Evolutionary conservation across 2,329 filamentous ascomycete genomes (phyloP).

Genomic region (Verticillium albo-atrum): DNA sequence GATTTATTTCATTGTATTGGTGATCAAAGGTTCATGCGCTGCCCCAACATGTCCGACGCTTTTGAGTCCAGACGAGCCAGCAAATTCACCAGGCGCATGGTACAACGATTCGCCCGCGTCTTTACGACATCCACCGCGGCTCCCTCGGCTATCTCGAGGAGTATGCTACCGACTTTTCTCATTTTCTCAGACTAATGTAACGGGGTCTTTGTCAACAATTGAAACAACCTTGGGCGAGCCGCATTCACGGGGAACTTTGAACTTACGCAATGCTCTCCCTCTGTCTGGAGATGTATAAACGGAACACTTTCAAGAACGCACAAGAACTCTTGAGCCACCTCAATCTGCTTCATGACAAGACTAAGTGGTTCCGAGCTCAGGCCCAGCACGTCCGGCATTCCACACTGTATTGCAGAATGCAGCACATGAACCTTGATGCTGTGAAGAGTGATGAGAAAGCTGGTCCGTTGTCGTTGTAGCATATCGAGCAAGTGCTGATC

Average conservation of each 20-base stretch:
- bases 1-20: not conserved
- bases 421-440: slow-evolving; percentile 1
- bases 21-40: not conserved
- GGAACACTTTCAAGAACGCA: slow-evolving; percentile 1
- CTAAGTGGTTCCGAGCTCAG: not conserved
- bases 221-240: too few relatives aligned
- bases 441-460: slow-evolving; percentile 2
- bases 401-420: not conserved
- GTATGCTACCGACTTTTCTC: slow-evolving; percentile 29
- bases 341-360: slow-evolving; percentile 5
- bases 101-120: not conserved
- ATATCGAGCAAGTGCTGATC: not conserved
- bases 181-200: slow-evolving; percentile 32
- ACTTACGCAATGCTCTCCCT: slow-evolving; percentile 5
- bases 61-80: slow-evolving; percentile 35
- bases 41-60: slow-evolving; percentile 25
- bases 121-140: not conserved
- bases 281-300: slow-evolving; percentile 4
- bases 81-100: slow-evolving; percentile 33
- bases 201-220: not conserved
- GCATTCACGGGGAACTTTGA: not conserved
- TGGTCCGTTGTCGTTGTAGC: not conserved
- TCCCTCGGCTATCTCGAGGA: slow-evolving; percentile 23
- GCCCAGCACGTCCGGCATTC: slow-evolving; percentile 1
- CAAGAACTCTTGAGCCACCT: slow-evolving; percentile 3